phyloP scores from a whole-genome alignment of 176 grass and related monocot species.

The Melocanna baccifera region DNA sequence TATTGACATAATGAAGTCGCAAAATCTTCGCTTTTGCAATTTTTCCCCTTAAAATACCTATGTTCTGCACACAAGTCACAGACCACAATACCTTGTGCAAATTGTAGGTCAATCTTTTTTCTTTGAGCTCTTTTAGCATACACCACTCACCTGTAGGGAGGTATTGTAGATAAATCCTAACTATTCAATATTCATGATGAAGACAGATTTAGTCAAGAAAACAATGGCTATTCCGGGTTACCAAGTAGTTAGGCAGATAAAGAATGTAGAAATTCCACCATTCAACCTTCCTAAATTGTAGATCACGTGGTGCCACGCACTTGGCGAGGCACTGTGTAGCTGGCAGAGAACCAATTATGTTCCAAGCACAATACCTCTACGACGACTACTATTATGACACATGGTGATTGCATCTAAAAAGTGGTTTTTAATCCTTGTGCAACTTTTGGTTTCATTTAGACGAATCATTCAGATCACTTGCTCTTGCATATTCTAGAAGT shows the following conservation, averaged over 20 bases:
- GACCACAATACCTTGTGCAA: background rate
- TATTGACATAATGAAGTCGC: background rate
- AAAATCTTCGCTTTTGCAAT: background rate
- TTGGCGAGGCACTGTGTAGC: background rate
- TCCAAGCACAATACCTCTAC: background rate
- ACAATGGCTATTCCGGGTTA: background rate
- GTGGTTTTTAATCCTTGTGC: background rate
- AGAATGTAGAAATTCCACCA: background rate
- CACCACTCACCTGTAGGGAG: background rate
- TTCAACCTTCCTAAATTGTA: constrained; percentile 10
- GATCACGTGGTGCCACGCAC: background rate
- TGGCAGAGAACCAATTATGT: background rate
- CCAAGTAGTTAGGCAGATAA: background rate
- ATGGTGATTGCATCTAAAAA: background rate
- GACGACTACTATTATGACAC: no score
- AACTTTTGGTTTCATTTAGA: background rate
- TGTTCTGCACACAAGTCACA: background rate
- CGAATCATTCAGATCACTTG: background rate
- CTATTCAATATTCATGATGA: background rate
- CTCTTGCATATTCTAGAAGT: background rate
- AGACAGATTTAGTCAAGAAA: background rate
- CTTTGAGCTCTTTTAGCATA: constrained; percentile 18
- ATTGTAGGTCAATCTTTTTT: background rate
- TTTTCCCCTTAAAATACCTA: background rate
- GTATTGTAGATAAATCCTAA: background rate